Evolutionary conservation across 2,329 filamentous ascomycete species (phyloP).

Genomic region (Thielaviopsis euricoi): DNA sequence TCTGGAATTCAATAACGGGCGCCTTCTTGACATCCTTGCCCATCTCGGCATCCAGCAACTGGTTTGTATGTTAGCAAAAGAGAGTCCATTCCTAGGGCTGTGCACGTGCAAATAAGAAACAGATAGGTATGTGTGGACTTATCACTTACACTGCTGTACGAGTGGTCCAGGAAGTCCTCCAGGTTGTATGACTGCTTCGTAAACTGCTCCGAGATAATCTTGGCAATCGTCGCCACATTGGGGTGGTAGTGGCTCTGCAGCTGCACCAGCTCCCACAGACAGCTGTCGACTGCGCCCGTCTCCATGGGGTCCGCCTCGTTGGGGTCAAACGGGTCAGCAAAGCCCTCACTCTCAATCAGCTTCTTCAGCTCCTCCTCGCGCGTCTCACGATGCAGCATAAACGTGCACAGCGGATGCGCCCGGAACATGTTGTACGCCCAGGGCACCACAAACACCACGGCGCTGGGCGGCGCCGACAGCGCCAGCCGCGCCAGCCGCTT

Average conservation of each 20-base stretch:
- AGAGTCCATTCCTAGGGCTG: background rate
- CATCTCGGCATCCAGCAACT: conserved; percentile 75
- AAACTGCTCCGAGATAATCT: conserved; percentile 91
- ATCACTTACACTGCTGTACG: conserved; percentile 59
- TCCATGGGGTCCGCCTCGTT: conserved; percentile 67
- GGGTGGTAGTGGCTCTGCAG: conserved; percentile 90
- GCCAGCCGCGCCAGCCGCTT: conserved; percentile 77
- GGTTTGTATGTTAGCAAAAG: background rate
- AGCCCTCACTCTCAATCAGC: conserved; percentile 41
- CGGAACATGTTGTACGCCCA: conserved; percentile 94
- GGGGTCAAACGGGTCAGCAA: conserved; percentile 59
- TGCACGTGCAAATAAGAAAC: background rate
- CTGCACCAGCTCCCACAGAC: conserved; percentile 86
- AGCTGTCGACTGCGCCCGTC: conserved; percentile 78
- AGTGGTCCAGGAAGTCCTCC: conserved; percentile 96
- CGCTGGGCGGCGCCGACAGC: conserved; percentile 76
- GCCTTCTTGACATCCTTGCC: conserved; percentile 68
- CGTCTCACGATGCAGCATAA: conserved; percentile 78
- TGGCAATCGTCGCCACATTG: conserved; percentile 84
- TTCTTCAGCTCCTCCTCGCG: conserved; percentile 40
- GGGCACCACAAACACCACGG: conserved; percentile 75
- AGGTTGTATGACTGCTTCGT: conserved; percentile 88
- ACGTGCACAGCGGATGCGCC: conserved; percentile 76
- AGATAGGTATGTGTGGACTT: background rate
- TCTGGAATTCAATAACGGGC: conserved; percentile 84